Evolutionary conservation across 1,284 basidiomycete species (phyloP).

Genomic region (Salmacisia buchloeana): DNA sequence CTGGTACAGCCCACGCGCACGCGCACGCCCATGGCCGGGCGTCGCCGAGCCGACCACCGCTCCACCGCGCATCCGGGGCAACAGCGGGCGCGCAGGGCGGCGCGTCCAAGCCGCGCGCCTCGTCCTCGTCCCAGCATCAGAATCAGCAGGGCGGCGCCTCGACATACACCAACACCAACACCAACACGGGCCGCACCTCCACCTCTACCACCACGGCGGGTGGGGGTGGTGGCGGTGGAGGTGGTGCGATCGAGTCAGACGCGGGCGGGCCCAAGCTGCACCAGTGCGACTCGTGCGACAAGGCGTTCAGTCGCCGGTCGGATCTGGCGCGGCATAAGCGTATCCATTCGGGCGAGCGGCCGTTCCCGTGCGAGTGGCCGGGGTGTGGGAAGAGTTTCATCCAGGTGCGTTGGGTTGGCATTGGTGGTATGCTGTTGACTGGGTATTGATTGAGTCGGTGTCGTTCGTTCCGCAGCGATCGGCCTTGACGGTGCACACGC

Average conservation of each 20-base stretch:
- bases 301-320: slow-evolving; percentile 47
- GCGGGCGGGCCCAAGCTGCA: slow-evolving; percentile 49
- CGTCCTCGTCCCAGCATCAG: too few relatives aligned
- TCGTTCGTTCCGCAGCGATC: slow-evolving; percentile 22
- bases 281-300: slow-evolving; percentile 45
- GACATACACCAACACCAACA: not conserved
- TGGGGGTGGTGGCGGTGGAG: not conserved
- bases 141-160: too few relatives aligned
- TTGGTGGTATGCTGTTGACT: not conserved
- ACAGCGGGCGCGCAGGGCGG: not conserved
- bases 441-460: not conserved
- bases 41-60: too few relatives aligned
- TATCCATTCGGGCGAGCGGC: slow-evolving; percentile 82
- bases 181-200: not conserved
- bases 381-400: slow-evolving; percentile 52
- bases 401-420: slow-evolving; percentile 55
- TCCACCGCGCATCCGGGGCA: too few relatives aligned
- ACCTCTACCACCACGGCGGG: not conserved
- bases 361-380: slow-evolving; percentile 60
- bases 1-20: too few relatives aligned
- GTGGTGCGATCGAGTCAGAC: slow-evolving; percentile 39
- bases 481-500: slow-evolving; percentile 74
- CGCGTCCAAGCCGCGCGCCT: not conserved
- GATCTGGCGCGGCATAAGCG: slow-evolving; percentile 61
- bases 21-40: too few relatives aligned